Conservation (phyloP, 345 rosid genomes). For the Populus pruinosa region DNA sequence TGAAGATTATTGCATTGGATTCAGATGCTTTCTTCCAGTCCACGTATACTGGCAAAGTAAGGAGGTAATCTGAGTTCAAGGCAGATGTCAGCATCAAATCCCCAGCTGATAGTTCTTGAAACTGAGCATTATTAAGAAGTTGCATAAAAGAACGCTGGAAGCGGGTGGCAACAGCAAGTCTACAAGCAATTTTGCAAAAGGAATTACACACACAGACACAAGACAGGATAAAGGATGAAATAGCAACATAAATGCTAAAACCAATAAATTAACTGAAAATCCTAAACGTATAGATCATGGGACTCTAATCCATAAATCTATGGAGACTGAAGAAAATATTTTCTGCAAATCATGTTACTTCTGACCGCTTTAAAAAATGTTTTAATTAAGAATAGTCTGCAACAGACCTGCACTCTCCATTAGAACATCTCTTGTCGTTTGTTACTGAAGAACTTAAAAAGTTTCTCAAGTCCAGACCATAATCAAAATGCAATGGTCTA, state of each 20-base stretch:
- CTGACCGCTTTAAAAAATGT: too few relatives aligned
- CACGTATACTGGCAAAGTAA: slow-evolving; percentile 80
- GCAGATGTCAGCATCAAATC: slow-evolving; percentile 88
- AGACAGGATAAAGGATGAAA: neutral
- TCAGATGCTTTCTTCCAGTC: slow-evolving; percentile 89
- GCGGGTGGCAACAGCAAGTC: slow-evolving; percentile 72
- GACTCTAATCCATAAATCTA: too few relatives aligned
- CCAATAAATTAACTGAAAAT: too few relatives aligned
- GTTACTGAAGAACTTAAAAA: slow-evolving; percentile 44
- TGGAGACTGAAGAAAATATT: too few relatives aligned
- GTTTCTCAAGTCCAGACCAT: slow-evolving; percentile 47
- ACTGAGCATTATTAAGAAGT: slow-evolving; percentile 78
- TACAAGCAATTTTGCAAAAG: slow-evolving; percentile 27
- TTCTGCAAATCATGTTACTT: too few relatives aligned
- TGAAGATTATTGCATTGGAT: slow-evolving; percentile 85
- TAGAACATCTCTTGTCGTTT: slow-evolving; percentile 31
- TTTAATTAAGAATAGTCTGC: too few relatives aligned
- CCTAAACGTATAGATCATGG: too few relatives aligned
- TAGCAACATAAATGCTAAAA: neutral
- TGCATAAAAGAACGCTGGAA: slow-evolving; percentile 92
- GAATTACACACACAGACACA: neutral
- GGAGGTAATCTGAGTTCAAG: slow-evolving; percentile 86
- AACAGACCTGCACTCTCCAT: slow-evolving; percentile 41
- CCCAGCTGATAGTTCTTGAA: slow-evolving; percentile 80
- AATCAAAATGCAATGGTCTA: slow-evolving; percentile 34